These are phyloP conservation scores for Nannochloropsis salina DNA, from an alignment of 108 stramenopile species.

Conservation along the genomic window DNA sequence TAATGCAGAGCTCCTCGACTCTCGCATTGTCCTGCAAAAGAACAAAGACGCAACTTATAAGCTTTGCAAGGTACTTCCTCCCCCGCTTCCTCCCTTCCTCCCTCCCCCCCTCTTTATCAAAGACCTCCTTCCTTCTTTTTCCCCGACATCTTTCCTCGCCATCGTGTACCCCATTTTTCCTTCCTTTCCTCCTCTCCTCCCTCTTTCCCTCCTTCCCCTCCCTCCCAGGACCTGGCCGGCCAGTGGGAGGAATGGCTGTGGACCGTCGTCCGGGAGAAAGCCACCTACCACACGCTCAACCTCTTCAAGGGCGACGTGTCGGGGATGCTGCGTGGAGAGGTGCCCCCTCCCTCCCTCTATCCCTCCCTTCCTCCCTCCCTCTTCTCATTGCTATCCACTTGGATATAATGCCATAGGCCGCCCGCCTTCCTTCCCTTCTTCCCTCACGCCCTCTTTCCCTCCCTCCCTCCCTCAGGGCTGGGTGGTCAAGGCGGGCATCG, in stretches of 20 bases:
- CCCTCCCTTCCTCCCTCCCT: conserved; percentile 60
- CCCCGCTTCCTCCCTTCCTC: no score
- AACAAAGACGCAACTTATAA: conserved; percentile 87
- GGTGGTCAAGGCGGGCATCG: neutral
- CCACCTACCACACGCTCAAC: conserved; percentile 93
- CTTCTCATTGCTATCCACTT: no score
- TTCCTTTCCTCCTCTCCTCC: no score
- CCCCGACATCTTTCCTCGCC: no score
- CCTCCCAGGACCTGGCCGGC: conserved; percentile 33
- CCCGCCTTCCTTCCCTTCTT: neutral
- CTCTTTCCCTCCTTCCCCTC: neutral
- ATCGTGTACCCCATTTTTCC: no score
- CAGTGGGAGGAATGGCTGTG: conserved; percentile 50
- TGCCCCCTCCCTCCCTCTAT: conserved; percentile 77
- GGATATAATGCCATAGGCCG: no score
- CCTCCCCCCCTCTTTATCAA: no score
- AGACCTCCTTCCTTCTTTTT: no score
- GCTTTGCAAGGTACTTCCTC: conserved; percentile 79
- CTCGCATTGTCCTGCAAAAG: conserved; percentile 57
- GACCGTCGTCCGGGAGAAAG: conserved; percentile 54
- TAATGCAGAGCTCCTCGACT: conserved; percentile 50
- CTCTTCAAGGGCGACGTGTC: conserved; percentile 90
- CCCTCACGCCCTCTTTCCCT: neutral
- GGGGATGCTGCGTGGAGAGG: conserved; percentile 91
- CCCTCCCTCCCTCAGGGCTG: neutral